Evolutionary conservation across 2,329 filamentous ascomycete species (phyloP), one percentile per base, ranked within the genome.

Genomic region (Zarea fungicola): DNA sequence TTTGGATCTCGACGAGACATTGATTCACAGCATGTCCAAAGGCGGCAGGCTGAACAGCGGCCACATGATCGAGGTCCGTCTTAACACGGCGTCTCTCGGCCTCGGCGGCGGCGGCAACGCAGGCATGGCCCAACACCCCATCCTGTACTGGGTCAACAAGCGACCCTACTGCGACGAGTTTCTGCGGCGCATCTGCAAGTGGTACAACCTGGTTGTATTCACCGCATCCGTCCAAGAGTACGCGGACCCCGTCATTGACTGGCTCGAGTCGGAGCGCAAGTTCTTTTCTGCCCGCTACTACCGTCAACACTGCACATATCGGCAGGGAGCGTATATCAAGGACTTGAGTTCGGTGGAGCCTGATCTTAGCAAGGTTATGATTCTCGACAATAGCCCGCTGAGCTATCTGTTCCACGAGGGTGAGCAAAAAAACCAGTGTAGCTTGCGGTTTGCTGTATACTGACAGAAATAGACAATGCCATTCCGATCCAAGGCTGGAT

Each of bases 401-500:
- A 96, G 91, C 72, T 99, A 97, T 71, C 88, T 96, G 71, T 97
- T 97, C 70, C 92, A 97, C 65, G 90, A 96, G 84, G 92, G 93
- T 93, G 80, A 64, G 29, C 13, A 14, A 21, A 18, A 23, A 18
- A 37, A 26, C 16, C 14, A 3, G 22, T 32, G 40, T 22, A 26
- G 18, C 23, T 29, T 19, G 8, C 14, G n/a, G 19, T 3, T 18
- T 36, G 28, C 23, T 11, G 22, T 22, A 42, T 23, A 13, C 37
- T 18, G 34, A 49, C 52, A 37, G 56, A 55, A 9, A 50, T 25
- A 99, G 93, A 99, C 68, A 99, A 99, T 71, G 93, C 93, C 43
- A 96, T 99, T 61, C 93, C 93, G 3, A 97, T 99, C 64, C 92
- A 97, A 73, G 93, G 93, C 62, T 99, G 93, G 93, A 97, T 99